These are phyloP conservation scores for Lactarius psammicola DNA, from an alignment of 768 basidiomycete genomes.

Conservation along the genomic window DNA sequence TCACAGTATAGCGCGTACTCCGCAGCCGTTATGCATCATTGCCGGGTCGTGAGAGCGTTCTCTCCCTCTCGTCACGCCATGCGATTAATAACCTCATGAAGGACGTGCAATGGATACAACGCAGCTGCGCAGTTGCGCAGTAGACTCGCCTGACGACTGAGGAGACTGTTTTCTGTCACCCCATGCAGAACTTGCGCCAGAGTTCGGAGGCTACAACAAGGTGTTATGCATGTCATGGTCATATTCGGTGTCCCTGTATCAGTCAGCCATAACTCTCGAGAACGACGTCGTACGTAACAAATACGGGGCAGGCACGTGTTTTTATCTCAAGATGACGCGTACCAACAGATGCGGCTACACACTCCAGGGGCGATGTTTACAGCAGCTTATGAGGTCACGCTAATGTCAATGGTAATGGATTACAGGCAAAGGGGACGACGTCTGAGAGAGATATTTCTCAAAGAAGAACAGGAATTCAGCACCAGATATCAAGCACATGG, in stretches of 20 bases:
- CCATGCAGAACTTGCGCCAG: background rate
- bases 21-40: background rate
- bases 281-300: background rate
- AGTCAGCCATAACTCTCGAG: background rate
- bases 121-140: background rate
- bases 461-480: background rate
- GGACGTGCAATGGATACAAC: background rate
- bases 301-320: background rate
- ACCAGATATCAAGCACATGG: conserved; percentile 2
- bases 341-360: background rate
- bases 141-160: background rate
- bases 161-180: background rate
- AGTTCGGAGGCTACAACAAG: background rate
- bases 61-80: background rate
- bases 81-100: background rate
- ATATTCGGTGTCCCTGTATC: too few relatives aligned
- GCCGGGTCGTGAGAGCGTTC: background rate
- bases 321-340: background rate
- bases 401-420: background rate
- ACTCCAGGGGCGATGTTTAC: background rate
- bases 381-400: background rate
- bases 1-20: background rate
- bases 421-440: background rate
- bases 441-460: background rate
- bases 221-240: too few relatives aligned